These are phyloP conservation scores for Podospora tetraspora DNA, from an alignment of 495 filamentous ascomycete genomes.

Conservation along the genomic window DNA sequence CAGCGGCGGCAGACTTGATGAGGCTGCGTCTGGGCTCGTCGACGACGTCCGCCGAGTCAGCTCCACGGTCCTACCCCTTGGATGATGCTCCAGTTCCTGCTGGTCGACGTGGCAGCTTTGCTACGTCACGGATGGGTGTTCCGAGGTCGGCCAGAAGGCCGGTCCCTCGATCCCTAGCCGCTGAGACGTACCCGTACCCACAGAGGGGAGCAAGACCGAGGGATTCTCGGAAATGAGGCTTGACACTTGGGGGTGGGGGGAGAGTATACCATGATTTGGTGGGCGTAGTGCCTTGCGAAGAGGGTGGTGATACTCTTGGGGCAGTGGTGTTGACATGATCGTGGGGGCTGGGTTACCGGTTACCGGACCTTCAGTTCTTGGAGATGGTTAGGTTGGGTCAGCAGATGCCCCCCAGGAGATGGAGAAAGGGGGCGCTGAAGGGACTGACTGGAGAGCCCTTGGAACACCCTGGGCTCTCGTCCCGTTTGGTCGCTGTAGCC, in stretches of 20 bases:
- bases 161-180: background rate
- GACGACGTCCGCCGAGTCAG: background rate
- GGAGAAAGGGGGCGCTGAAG: background rate
- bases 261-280: background rate
- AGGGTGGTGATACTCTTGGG: too few species aligned
- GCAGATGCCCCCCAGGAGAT: background rate
- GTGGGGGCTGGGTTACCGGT: background rate
- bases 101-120: background rate
- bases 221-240: background rate
- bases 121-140: background rate
- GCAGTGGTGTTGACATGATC: background rate
- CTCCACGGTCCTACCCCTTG: background rate
- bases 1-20: background rate
- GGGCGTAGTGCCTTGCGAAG: background rate
- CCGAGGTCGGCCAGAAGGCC: background rate
- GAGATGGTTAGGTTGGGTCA: background rate
- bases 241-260: background rate
- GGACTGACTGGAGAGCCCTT: too few species aligned
- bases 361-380: background rate
- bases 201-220: background rate
- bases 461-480: background rate
- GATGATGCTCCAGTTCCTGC: background rate
- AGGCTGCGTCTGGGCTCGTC: background rate
- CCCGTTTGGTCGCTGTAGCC: background rate
- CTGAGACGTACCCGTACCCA: background rate